Evolutionary conservation across 345 rosid genomes (phyloP).

Genomic region (Tarenaya hassleriana): DNA sequence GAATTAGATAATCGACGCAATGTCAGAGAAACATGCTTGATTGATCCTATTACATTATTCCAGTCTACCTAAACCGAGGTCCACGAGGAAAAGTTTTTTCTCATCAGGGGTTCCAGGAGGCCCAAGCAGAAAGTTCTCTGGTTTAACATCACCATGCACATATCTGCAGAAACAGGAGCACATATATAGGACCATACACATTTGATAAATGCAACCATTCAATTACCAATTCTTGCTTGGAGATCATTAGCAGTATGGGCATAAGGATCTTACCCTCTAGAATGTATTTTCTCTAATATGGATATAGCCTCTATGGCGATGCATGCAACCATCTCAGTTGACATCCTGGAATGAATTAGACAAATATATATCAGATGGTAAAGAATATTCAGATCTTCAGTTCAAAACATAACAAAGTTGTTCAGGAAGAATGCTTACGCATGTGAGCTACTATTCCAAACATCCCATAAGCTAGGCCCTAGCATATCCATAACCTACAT

Average conservation of each 20-base stretch:
- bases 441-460: slow-evolving; percentile 64
- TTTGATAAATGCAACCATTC: too few relatives aligned
- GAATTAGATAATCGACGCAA: slow-evolving; percentile 18
- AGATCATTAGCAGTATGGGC: slow-evolving; percentile 13
- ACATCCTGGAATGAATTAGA: slow-evolving; percentile 48
- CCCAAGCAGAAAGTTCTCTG: slow-evolving; percentile 95
- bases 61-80: slow-evolving; percentile 74
- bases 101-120: slow-evolving; percentile 76
- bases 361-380: slow-evolving; percentile 6
- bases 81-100: slow-evolving; percentile 87
- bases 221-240: too few relatives aligned
- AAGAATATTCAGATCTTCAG: slow-evolving; percentile 7
- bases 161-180: slow-evolving; percentile 45
- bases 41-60: not conserved
- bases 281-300: slow-evolving; percentile 83
- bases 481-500: slow-evolving; percentile 88
- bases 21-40: slow-evolving; percentile 3
- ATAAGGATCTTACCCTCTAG: slow-evolving; percentile 56
- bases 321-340: slow-evolving; percentile 83
- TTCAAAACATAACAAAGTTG: not conserved
- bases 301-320: slow-evolving; percentile 90
- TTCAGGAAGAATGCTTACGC: slow-evolving; percentile 36
- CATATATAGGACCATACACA: slow-evolving; percentile 7
- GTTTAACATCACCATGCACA: slow-evolving; percentile 97
- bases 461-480: slow-evolving; percentile 88